phyloP scores from a whole-genome alignment of 768 basidiomycete species.

The Coprinopsis sp. region DNA sequence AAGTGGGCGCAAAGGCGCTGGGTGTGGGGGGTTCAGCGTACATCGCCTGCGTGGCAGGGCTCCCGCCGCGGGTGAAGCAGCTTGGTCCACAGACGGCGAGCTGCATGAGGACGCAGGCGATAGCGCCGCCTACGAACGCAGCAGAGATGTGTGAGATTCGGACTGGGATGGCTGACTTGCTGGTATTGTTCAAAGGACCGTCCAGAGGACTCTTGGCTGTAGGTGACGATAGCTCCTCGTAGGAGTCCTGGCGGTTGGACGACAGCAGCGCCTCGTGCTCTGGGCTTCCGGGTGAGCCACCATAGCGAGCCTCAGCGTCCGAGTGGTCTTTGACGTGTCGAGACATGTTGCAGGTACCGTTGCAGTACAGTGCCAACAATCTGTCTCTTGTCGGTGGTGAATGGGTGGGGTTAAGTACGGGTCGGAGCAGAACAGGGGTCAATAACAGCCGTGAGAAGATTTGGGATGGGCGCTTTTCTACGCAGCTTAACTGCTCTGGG shows the following conservation, averaged over 20 bases:
- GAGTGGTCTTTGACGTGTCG: not conserved
- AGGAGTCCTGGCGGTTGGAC: constrained; percentile 8
- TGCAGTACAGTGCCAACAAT: no score
- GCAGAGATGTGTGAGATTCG: constrained; percentile 30
- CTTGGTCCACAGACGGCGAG: constrained; percentile 39
- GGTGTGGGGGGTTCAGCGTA: constrained; percentile 14
- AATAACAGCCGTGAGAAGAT: no score
- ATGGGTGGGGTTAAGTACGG: no score
- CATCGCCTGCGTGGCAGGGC: constrained; percentile 6
- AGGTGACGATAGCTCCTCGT: constrained; percentile 15
- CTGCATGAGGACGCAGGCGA: constrained; percentile 48
- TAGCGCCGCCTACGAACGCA: constrained; percentile 52
- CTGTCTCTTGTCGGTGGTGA: no score
- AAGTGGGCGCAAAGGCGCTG: constrained; percentile 50
- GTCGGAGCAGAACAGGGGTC: no score
- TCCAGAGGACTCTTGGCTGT: constrained; percentile 25
- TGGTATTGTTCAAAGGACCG: not conserved
- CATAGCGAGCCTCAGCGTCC: not conserved
- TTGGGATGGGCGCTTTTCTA: no score
- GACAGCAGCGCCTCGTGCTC: constrained; percentile 11
- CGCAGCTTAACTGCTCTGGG: no score
- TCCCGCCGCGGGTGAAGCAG: constrained; percentile 28
- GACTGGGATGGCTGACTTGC: constrained; percentile 5
- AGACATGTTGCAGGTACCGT: no score
- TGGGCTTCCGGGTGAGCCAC: not conserved